phyloP scores from a whole-genome alignment of 2,329 filamentous ascomycete genomes.

The Aspergillus novoparasiticus region DNA sequence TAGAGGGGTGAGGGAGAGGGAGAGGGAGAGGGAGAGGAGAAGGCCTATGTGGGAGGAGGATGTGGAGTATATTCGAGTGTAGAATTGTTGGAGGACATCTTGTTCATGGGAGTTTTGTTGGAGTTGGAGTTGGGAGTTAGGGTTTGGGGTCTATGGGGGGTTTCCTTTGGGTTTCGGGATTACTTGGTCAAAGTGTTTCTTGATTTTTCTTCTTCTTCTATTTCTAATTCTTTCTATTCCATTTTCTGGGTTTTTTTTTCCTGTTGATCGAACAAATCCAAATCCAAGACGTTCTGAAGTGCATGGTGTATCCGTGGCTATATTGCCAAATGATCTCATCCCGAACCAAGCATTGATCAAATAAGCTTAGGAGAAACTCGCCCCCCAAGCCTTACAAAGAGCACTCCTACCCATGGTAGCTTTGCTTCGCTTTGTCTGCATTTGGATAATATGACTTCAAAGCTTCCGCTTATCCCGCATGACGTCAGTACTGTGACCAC shows the following conservation, averaged over 20 bases:
- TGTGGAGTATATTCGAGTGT: constrained; percentile 22
- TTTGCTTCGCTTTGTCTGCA: constrained; percentile 13
- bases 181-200: background rate
- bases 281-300: background rate
- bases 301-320: background rate
- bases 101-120: background rate
- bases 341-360: background rate
- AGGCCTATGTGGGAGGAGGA: constrained; percentile 12
- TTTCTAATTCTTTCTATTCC: background rate
- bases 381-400: background rate
- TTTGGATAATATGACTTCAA: constrained; percentile 31
- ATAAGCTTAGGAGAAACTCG: background rate
- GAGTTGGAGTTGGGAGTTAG: background rate
- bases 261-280: background rate
- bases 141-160: background rate
- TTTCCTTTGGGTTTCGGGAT: background rate
- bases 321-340: background rate
- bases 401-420: constrained; percentile 1
- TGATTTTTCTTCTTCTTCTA: background rate
- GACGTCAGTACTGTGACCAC: constrained; percentile 30
- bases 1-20: constrained; percentile 1
- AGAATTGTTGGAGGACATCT: background rate
- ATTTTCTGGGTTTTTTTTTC: background rate
- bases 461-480: constrained; percentile 29
- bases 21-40: constrained; percentile 1